Evolutionary conservation across 371 early-diverging fungal genomes (phyloP).

Genomic region (Zopfochytrium polystomum): DNA sequence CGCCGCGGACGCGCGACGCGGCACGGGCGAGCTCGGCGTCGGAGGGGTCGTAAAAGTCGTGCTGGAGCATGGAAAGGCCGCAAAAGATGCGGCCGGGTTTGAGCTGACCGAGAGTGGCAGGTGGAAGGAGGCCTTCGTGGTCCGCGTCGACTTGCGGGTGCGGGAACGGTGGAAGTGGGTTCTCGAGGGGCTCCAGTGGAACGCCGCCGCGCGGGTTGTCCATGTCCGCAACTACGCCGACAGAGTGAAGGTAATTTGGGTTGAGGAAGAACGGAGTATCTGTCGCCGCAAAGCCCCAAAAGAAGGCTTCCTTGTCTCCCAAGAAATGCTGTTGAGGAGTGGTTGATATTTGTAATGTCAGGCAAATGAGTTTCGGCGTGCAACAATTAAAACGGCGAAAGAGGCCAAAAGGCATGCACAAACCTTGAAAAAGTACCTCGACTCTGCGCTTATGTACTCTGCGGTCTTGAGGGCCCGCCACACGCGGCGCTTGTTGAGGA

Average conservation of each 20-base stretch:
- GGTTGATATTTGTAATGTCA: too few species aligned
- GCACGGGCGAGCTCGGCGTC: too few species aligned
- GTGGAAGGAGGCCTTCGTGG: too few species aligned
- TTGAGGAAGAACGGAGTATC: neutral
- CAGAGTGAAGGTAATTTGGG: neutral
- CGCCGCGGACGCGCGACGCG: too few species aligned
- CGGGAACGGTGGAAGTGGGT: too few species aligned
- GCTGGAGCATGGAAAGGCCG: constrained; percentile 17
- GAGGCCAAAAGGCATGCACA: too few species aligned
- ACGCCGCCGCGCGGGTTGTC: constrained; percentile 8
- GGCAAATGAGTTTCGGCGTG: too few species aligned
- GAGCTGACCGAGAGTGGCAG: too few species aligned
- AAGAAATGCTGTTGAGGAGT: neutral
- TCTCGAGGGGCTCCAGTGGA: too few species aligned
- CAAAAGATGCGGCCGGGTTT: too few species aligned
- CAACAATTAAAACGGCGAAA: neutral
- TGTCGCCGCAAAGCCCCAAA: neutral
- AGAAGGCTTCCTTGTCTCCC: neutral
- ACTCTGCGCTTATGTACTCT: neutral
- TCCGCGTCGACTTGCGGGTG: too few species aligned
- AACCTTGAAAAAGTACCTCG: neutral
- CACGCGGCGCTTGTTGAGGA: neutral
- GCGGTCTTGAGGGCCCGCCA: neutral
- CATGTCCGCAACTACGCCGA: neutral
- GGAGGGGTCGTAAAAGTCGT: too few species aligned